A percentile compares a stretch with the other conserved stretches of the same genome.
These are phyloP conservation scores for Chaetomidium leptoderma DNA, from an alignment of 495 filamentous ascomycete genomes.

Conservation along the genomic window DNA sequence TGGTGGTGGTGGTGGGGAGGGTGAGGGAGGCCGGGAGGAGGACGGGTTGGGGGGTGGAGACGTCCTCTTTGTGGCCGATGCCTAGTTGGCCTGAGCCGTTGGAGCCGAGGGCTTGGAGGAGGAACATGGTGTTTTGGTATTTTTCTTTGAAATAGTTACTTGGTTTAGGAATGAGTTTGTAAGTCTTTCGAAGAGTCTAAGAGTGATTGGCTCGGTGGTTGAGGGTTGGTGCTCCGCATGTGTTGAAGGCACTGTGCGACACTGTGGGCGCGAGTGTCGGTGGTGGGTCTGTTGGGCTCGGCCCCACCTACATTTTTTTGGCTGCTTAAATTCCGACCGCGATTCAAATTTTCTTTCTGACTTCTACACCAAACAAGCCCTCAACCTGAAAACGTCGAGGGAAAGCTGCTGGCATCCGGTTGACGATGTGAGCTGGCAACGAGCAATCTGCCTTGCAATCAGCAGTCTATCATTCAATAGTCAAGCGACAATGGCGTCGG, in stretches of 20 bases:
- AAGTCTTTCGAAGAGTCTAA: neutral
- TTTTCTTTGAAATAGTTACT: neutral
- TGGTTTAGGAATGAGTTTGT: neutral
- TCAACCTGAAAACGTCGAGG: constrained; percentile 4
- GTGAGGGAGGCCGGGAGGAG: constrained; percentile 34
- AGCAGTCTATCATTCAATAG: constrained; percentile 2
- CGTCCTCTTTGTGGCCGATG: constrained; percentile 69
- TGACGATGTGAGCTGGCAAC: constrained; percentile 17
- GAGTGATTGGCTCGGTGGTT: neutral
- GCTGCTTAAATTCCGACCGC: constrained; percentile 4
- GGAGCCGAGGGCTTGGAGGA: constrained; percentile 80
- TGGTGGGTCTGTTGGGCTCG: neutral
- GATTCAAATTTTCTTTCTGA: constrained; percentile 3
- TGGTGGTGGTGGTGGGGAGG: constrained; percentile 30
- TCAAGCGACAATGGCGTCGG: constrained; percentile 20
- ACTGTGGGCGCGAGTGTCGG: neutral
- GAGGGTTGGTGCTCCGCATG: neutral
- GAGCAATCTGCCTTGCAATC: constrained; percentile 4
- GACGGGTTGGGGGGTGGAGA: constrained; percentile 61
- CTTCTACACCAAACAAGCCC: constrained; percentile 8
- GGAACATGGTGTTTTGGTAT: constrained; percentile 30
- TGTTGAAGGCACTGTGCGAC: neutral
- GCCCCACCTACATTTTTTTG: constrained; percentile 4
- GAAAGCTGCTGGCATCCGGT: neutral
- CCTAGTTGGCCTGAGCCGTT: constrained; percentile 87